Base-by-base conservation (phyloP, 108 stramenopile species). In the Heterococcus sp. region DNA sequence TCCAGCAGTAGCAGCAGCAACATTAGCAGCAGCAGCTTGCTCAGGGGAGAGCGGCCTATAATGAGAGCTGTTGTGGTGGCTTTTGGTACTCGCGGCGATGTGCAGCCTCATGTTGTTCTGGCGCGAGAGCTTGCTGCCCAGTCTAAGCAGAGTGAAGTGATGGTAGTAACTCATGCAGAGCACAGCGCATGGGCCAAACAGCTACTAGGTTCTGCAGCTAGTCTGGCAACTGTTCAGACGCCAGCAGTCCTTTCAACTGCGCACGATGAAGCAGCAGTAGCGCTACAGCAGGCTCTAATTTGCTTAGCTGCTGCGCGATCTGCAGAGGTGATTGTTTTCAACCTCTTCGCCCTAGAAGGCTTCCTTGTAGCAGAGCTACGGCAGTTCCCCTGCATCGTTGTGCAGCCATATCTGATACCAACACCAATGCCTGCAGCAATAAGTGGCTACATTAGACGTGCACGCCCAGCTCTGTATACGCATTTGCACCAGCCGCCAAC, bases 71-170 rank as follows among this genome's bases (percentile, higher is more conserved):
- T 58, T 8, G 14, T 58, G 46, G 46, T 70, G 27, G 78, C 78
- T 1, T 79, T 79, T 14, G 78, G 78, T 26, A 79, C 78, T 21
- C 38, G 78, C 37, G 78, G 78, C 32, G 78, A 79, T 65, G 78
- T 79, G 28, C 78, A 79, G 11, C 78, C 78, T 8, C 69, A 72
- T 26, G 64, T 35, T 2, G 2, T 69, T 28, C 32, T 79, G 2
- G 63, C 78, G 0, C 65, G 32, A 0, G 70, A 35, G 8, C 74
- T 79, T 14, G 27, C 31, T 2, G 11, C 37, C 1, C 30, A 71
- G 37, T 11, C 2, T 34, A 38, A 32, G n/a, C 72, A 64, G 65
- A 79, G 8, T 38, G 34, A 28, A 11, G 71, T 32, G 0, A 58
- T 79, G 28, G 1, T 79, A 27, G 64, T 72, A 31, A 63, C 78